Percentiles rank a stretch among this genome's conserved stretches.
Conservation (phyloP, 768 basidiomycete genomes). For the Rhizopogon salebrosus region DNA sequence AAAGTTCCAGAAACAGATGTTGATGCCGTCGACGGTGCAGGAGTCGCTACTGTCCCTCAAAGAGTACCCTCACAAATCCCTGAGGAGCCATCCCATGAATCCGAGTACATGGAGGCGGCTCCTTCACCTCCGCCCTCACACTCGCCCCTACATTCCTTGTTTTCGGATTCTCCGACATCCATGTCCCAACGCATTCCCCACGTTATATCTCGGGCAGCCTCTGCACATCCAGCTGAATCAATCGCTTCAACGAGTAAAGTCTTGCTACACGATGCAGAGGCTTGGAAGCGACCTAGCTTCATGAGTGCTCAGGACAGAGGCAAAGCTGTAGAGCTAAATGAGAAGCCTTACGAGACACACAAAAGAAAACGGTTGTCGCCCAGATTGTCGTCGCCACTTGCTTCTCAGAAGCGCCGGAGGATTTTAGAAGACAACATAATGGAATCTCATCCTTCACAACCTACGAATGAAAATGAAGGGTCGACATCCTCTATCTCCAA, state of each 20-base stretch:
- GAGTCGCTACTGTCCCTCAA: constrained; percentile 1
- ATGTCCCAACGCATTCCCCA: not conserved
- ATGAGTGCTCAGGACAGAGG: constrained; percentile 11
- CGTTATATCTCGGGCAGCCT: not conserved
- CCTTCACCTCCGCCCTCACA: not conserved
- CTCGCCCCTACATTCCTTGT: constrained; percentile 21
- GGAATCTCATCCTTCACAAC: not conserved
- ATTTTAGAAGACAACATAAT: not conserved
- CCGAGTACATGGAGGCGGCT: not conserved
- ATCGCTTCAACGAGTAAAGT: not conserved
- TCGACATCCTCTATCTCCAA: not conserved
- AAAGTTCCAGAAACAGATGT: not conserved
- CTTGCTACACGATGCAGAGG: constrained; percentile 19
- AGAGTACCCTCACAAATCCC: not conserved
- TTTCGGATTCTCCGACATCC: constrained; percentile 12
- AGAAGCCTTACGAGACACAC: not conserved
- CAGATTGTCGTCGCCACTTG: constrained; percentile 6
- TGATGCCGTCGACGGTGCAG: constrained; percentile 3
- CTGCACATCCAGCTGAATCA: not conserved
- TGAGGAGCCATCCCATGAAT: not conserved
- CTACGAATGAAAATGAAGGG: not conserved
- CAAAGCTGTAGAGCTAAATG: not conserved
- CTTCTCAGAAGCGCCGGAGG: constrained; percentile 12
- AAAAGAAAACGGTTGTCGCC: constrained; percentile 3
- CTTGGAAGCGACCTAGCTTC: constrained; percentile 30